Evolutionary conservation across 73 alveolate species (phyloP).

Genomic region (Stentor coeruleus): DNA sequence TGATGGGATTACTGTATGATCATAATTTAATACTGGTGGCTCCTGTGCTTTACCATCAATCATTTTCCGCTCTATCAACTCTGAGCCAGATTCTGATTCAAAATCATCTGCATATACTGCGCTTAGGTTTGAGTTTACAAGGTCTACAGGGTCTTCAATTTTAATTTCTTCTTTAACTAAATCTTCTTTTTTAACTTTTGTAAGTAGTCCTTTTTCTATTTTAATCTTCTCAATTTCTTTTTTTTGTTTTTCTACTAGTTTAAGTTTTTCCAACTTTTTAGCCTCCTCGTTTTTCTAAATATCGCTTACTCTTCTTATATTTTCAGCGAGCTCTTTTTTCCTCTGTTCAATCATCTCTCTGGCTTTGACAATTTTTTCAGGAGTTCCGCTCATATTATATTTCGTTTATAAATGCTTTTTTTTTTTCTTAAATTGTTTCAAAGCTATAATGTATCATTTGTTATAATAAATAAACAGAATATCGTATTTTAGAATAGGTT

Average conservation of each 20-base stretch:
- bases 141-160: neutral
- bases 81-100: neutral
- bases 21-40: no score
- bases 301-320: neutral
- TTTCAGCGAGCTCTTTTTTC: slow-evolving; percentile 18
- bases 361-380: neutral
- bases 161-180: neutral
- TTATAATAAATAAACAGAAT: no score
- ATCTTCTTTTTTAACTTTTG: neutral
- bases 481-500: no score
- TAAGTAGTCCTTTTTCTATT: neutral
- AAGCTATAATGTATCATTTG: no score
- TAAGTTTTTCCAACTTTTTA: neutral
- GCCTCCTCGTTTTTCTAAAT: slow-evolving; percentile 11
- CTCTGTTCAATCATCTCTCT: neutral
- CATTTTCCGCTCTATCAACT: neutral
- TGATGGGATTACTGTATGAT: no score
- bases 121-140: neutral
- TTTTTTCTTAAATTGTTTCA: no score
- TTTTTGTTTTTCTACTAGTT: slow-evolving; percentile 8
- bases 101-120: neutral
- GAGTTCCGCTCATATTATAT: neutral
- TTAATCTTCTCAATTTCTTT: slow-evolving; percentile 4
- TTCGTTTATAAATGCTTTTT: no score
- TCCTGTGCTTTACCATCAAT: no score